Evolutionary conservation across 371 early-diverging fungal genomes (phyloP), one percentile per base, ranked within the genome.

Genomic region (Lichtheimia hyalospora): DNA sequence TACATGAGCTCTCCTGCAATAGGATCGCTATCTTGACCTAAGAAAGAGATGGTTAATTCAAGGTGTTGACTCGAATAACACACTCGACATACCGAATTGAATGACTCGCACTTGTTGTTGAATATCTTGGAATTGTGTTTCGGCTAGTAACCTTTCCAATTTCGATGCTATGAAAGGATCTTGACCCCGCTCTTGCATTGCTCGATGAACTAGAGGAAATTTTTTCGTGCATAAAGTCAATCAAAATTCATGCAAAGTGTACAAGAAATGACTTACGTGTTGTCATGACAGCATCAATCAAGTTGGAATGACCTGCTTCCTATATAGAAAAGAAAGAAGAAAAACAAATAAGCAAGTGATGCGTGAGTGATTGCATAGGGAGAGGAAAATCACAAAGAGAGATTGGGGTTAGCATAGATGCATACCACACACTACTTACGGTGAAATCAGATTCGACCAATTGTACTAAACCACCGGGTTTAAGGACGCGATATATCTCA

Each of bases 361-460:
- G 48, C 18, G 6, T 23, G 15, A 18, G n/a, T n/a, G n/a, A n/a
- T n/a, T n/a, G n/a, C n/a, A n/a, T 14, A 43, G 18, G 24, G 13
- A 43, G 42, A 23, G 42, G 54, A 7, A 53, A 48, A 59, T 49
- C 15, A 18, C 6, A 16, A 46, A 48, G 25, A 25, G 25, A 25
- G n/a, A n/a, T n/a, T 25, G 5, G 25, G 28, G 28, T 28, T 28
- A 5, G 28, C 28, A 28, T 28, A 28, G 28, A 28, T 28, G 28
- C 28, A 28, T 28, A 3, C 5, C 2, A 3, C 27, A 27, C 52
- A 57, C n/a, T n/a, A n/a, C n/a, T n/a, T 65, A 72, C 75, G 7
- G 76, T 71, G 43, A 80, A 69, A 63, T 77, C 70, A 20, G 73
- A 67, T 54, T 82, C 82, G 50, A 73, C 61, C 50, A 77, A 58